These are phyloP conservation scores for Solanum paucissectum DNA, from an alignment of 257 asterid species.

Conservation along the genomic window DNA sequence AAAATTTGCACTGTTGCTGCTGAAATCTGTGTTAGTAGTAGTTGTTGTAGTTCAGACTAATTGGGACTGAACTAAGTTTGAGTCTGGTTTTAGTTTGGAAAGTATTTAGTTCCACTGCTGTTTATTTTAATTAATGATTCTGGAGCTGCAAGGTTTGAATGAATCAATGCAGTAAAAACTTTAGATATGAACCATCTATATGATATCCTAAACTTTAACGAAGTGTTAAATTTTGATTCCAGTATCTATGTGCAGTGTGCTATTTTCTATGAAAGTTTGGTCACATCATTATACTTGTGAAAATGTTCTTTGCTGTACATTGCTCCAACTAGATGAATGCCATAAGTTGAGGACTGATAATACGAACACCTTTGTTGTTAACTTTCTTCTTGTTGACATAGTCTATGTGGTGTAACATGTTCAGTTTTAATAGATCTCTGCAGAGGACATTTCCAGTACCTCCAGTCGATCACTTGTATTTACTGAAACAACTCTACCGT, in stretches of 20 bases:
- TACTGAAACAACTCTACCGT: neutral
- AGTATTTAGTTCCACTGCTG: neutral
- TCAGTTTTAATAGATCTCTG: neutral
- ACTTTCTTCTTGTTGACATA: neutral
- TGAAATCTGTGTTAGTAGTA: neutral
- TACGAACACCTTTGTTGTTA: neutral
- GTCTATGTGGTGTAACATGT: neutral
- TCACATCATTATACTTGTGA: neutral
- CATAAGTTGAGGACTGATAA: neutral
- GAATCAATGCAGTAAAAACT: neutral
- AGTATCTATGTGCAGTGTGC: neutral
- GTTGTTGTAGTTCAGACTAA: neutral
- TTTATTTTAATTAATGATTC: neutral
- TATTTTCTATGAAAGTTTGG: neutral
- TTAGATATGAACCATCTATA: neutral
- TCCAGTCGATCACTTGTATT: neutral
- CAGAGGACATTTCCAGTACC: neutral
- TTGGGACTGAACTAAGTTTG: neutral
- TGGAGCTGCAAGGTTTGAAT: neutral
- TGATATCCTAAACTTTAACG: neutral
- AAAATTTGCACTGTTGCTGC: neutral
- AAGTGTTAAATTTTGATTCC: neutral
- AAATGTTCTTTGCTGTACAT: neutral
- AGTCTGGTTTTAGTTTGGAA: neutral
- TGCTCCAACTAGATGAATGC: neutral